Conservation (phyloP, 306 rosid species). For the Acacia confusa region DNA sequence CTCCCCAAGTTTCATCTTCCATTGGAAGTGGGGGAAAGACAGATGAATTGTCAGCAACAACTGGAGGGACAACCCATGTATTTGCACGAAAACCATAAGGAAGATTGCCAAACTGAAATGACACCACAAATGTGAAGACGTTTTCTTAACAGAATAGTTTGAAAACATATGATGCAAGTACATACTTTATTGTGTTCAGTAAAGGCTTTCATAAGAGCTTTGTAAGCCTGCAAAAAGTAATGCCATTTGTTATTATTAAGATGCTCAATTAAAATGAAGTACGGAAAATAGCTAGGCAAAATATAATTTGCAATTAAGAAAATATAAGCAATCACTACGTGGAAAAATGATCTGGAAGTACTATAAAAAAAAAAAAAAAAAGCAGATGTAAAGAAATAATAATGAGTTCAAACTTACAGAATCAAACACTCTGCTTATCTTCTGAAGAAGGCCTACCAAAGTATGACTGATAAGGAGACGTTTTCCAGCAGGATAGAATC, state of each 20-base stretch:
- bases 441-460: constrained; percentile 84
- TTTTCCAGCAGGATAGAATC: constrained; percentile 96
- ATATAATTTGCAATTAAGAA: not conserved
- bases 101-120: constrained; percentile 95
- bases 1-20: constrained; percentile 95
- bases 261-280: not conserved
- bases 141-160: constrained; percentile 16
- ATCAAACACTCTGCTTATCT: constrained; percentile 90
- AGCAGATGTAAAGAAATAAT: not conserved
- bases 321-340: not conserved
- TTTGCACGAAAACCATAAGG: constrained; percentile 96
- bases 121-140: constrained; percentile 22
- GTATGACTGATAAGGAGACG: constrained; percentile 66
- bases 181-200: constrained; percentile 87
- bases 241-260: not conserved
- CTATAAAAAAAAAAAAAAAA: constrained; percentile 6
- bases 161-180: constrained; percentile 20
- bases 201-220: constrained; percentile 84
- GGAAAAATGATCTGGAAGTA: not conserved
- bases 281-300: not conserved
- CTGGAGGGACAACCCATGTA: constrained; percentile 98
- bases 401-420: constrained; percentile 54
- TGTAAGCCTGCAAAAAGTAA: constrained; percentile 73
- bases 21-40: constrained; percentile 71
- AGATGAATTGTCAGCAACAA: constrained; percentile 77